Evolutionary conservation across 768 basidiomycete genomes (phyloP).

Genomic region (Boletus insuetus): DNA sequence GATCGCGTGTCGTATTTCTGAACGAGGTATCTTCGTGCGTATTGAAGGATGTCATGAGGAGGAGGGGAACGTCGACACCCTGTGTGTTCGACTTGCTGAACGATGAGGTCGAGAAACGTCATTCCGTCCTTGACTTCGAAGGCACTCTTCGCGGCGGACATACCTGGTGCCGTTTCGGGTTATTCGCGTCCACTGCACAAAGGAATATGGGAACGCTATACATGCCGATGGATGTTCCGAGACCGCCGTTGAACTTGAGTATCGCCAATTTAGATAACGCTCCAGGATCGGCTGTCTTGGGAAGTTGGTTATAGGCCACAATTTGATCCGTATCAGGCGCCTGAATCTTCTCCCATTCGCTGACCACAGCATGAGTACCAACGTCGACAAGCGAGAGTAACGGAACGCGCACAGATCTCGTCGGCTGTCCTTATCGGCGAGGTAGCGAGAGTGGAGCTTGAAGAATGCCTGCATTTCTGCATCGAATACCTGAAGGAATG

Average conservation of each 20-base stretch:
- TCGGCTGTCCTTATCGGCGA: constrained; percentile 82
- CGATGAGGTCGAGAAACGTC: constrained; percentile 94
- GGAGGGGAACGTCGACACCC: constrained; percentile 90
- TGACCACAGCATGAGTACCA: constrained; percentile 29
- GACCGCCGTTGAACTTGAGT: constrained; percentile 92
- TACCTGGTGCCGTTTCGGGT: constrained; percentile 40
- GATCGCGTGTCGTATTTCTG: constrained; percentile 94
- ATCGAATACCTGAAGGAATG: constrained; percentile 55
- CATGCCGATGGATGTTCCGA: constrained; percentile 86
- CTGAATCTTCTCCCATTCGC: constrained; percentile 88
- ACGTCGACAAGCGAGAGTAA: constrained; percentile 5
- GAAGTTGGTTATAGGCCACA: constrained; percentile 74
- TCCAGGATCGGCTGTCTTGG: constrained; percentile 52
- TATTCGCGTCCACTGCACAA: background rate
- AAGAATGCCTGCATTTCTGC: constrained; percentile 97
- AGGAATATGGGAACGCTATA: constrained; percentile 6
- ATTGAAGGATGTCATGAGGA: constrained; percentile 99
- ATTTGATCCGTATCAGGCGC: constrained; percentile 85
- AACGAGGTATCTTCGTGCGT: constrained; percentile 96
- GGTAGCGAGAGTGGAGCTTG: constrained; percentile 93
- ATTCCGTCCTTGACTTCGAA: constrained; percentile 97
- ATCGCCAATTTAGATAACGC: constrained; percentile 92
- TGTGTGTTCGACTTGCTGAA: constrained; percentile 92
- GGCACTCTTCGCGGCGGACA: constrained; percentile 87
- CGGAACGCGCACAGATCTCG: constrained; percentile 69